A percentile compares a stretch with the other conserved stretches of the same genome.
Evolutionary conservation across 192 early-diverging fungal species (phyloP).

Genomic region (Spinellus fusiger): DNA sequence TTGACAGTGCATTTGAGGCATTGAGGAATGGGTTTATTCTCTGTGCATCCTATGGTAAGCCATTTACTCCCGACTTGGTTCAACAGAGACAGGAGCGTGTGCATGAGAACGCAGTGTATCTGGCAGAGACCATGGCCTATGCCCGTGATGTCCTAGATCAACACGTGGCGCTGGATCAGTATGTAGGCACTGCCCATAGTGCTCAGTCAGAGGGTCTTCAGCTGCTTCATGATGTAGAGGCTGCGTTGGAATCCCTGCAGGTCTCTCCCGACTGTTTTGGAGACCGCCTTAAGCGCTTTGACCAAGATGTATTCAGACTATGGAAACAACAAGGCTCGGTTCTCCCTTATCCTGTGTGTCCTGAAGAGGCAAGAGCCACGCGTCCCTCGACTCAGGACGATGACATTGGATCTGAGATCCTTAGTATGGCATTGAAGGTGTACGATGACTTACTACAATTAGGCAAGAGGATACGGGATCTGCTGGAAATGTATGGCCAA

Average conservation of each 20-base stretch:
- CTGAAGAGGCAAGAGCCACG: constrained; percentile 18
- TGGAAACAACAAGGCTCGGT: constrained; percentile 10
- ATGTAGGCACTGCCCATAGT: not conserved
- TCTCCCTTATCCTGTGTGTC: constrained; percentile 19
- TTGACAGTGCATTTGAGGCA: constrained; percentile 8
- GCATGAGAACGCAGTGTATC: not conserved
- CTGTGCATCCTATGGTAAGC: too few species aligned
- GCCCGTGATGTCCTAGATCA: constrained; percentile 15
- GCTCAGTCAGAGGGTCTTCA: not conserved
- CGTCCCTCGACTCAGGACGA: constrained; percentile 11
- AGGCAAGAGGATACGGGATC: not conserved
- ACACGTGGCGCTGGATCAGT: constrained; percentile 1
- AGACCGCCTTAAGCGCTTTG: not conserved
- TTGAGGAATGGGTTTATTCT: constrained; percentile 23
- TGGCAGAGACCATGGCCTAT: constrained; percentile 2
- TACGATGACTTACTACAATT: constrained; percentile 10
- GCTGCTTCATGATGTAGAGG: not conserved
- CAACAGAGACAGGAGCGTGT: constrained; percentile 14
- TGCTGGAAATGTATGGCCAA: not conserved
- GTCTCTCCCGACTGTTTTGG: not conserved
- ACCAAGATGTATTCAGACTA: not conserved
- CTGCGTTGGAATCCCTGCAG: not conserved
- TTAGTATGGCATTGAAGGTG: not conserved
- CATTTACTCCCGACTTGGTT: not conserved
- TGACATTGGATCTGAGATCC: constrained; percentile 12